Evolutionary conservation across 1,139 yeast species (phyloP), one percentile per base, ranked within the genome.

Genomic region (Insectozyma bohioensis): DNA sequence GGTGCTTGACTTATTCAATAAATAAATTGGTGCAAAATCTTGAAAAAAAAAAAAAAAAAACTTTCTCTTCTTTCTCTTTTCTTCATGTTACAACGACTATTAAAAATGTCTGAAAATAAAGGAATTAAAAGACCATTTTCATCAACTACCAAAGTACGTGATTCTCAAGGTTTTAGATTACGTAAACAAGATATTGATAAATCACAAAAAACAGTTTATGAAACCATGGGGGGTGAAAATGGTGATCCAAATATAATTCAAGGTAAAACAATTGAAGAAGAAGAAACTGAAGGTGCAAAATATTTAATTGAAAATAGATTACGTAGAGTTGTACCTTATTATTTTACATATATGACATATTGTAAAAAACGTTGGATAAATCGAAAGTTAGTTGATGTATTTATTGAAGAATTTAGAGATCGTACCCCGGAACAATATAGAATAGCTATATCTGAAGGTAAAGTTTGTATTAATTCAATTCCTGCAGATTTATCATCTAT

Each of bases 341-440:
- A 73, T 52, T 92, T 78, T 62, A 88, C 95, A 0, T 90, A 92
- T 52, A 67, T 86, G 56, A 92, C 99, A 0, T 86, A 83, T 52
- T 90, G 97, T 58, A 94, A 94, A 55, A 63, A 75, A 52, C 70
- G 99, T 48, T 94, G 99, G 99, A 71, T 92, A 47, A 94, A 84
- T 49, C 67, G 86, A 11, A 78, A 78, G 24, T 59, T 94, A 30
- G 46, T 87, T 12, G 97, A 92, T 37, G 77, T 94, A 4, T 92
- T 94, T 49, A 65, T 79, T 2, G 71, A 73, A 22, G 99, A 94
- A 54, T 94, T 94, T 51, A 67, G 98, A 39, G 95, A 90, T 49
- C 69, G 86, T 36, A 80, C 82, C 12, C 75, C 77, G 19, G 76
- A 70, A 10, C 84, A 84, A 52, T 92, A 92, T 54, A 59, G 61